Conservation (phyloP, 2,329 filamentous ascomycete genomes). For the Cercospora beticola region DNA sequence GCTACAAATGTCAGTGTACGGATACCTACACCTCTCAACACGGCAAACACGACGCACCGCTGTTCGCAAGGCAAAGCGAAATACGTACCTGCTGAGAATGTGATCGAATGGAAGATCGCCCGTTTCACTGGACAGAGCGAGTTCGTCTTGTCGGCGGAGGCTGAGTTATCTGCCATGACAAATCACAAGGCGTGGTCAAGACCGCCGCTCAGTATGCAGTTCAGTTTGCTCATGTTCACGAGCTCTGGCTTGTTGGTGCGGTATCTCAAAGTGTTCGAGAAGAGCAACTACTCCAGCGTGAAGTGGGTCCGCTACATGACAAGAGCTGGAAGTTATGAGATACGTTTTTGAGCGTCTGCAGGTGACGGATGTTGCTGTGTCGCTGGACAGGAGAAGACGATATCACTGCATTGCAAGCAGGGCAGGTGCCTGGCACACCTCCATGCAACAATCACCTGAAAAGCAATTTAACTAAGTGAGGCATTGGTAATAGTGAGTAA, state of each 20-base stretch:
- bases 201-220: conserved; percentile 86
- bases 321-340: conserved; percentile 94
- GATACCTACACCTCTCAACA: conserved; percentile 95
- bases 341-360: conserved; percentile 44
- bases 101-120: conserved; percentile 98
- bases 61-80: conserved; percentile 96
- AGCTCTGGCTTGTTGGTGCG: conserved; percentile 87
- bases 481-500: background rate
- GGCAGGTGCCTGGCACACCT: background rate
- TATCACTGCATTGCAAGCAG: too few species aligned
- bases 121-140: conserved; percentile 98
- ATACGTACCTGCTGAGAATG: conserved; percentile 97
- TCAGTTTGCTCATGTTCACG: conserved; percentile 96
- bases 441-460: background rate
- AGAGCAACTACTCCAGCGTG: conserved; percentile 97
- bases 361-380: background rate
- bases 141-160: conserved; percentile 91
- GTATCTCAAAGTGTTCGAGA: conserved; percentile 98
- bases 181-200: conserved; percentile 97
- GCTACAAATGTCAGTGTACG: conserved; percentile 93
- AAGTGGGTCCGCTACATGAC: conserved; percentile 99
- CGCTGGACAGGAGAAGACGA: background rate
- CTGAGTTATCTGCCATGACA: conserved; percentile 91
- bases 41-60: conserved; percentile 86
- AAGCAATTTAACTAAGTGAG: background rate